Base-by-base conservation (phyloP, 2,329 filamentous ascomycete genomes). In the Grosmannia huntii region DNA sequence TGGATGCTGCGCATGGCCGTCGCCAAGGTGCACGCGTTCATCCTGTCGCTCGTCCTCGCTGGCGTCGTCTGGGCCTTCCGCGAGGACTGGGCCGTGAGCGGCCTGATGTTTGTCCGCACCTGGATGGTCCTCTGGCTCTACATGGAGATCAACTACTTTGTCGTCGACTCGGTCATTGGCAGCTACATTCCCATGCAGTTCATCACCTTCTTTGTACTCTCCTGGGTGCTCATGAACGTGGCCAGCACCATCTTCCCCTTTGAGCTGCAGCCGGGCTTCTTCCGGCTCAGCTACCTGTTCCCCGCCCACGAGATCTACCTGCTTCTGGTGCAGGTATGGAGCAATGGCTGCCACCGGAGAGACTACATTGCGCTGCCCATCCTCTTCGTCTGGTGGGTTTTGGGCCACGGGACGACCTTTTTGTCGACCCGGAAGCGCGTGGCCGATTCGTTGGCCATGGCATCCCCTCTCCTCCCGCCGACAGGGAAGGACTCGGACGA, bases 1-100 rank as follows among this genome's bases (percentile, higher is more conserved):
- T 58, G 50, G 53, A 66, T 69, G 58, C 65, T 70, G 60, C 65
- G 59, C 55, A 62, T 69, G 48, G 57, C 58, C 55, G 63, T 55
- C 58, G 69, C 62, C 61, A 63, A 66, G 55, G 38, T 61, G 33
- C 73, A 71, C 62, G 67, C 67, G 1, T 62, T 71, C 48, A 50
- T 74, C 16, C 71, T 68, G 14, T 68, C 72, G 0, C 62, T 77
- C 2, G 68, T 67, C 46, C 68, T 71, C 27, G 64, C 72, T 0
- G 74, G 72, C 1, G 70, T 69, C 44, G 70, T 75, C 57, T 77
- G 75, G 75, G 74, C 72, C 0, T 77, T 74, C 63, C 65, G 69
- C 1, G 71, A 72, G 51, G 65, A 63, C 31, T 77, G 75, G 75
- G 55, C 60, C 1, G 72, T 76, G 4, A 65, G 65, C 21, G 69